phyloP scores from a whole-genome alignment of 2,329 filamentous ascomycete species.

The Claviceps paspali region DNA sequence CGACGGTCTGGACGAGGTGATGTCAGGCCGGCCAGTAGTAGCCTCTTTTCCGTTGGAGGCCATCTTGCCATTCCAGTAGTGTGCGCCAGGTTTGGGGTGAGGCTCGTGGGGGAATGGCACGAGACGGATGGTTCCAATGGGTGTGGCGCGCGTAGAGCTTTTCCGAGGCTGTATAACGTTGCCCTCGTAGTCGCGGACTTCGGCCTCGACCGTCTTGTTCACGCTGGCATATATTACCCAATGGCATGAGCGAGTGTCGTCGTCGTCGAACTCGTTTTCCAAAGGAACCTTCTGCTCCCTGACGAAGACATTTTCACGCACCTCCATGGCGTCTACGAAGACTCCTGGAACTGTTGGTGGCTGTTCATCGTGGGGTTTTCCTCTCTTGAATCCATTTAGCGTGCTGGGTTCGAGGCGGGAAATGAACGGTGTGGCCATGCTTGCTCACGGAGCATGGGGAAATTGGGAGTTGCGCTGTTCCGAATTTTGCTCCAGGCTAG shows the following conservation, averaged over 20 bases:
- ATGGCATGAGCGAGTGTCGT: slow-evolving; percentile 68
- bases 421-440: slow-evolving; percentile 36
- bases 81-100: slow-evolving; percentile 38
- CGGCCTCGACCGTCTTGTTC: slow-evolving; percentile 27
- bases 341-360: slow-evolving; percentile 29
- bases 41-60: slow-evolving; percentile 12
- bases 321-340: slow-evolving; percentile 49
- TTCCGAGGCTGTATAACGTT: slow-evolving; percentile 25
- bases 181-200: slow-evolving; percentile 28
- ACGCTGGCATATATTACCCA: slow-evolving; percentile 72
- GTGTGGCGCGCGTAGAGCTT: slow-evolving; percentile 31
- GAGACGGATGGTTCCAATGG: slow-evolving; percentile 59
- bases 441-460: background rate
- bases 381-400: slow-evolving; percentile 31
- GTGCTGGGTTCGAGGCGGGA: slow-evolving; percentile 31
- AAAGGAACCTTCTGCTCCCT: slow-evolving; percentile 41
- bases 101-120: slow-evolving; percentile 65
- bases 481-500: background rate
- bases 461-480: background rate
- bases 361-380: slow-evolving; percentile 27
- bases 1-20: slow-evolving; percentile 5
- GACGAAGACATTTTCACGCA: slow-evolving; percentile 47
- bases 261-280: slow-evolving; percentile 63
- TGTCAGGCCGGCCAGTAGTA: background rate
- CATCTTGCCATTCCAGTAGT: slow-evolving; percentile 30